Evolutionary conservation across 1,139 yeast genomes (phyloP), one percentile per base, ranked within the genome.

Genomic region (Debaryomyces udenii): DNA sequence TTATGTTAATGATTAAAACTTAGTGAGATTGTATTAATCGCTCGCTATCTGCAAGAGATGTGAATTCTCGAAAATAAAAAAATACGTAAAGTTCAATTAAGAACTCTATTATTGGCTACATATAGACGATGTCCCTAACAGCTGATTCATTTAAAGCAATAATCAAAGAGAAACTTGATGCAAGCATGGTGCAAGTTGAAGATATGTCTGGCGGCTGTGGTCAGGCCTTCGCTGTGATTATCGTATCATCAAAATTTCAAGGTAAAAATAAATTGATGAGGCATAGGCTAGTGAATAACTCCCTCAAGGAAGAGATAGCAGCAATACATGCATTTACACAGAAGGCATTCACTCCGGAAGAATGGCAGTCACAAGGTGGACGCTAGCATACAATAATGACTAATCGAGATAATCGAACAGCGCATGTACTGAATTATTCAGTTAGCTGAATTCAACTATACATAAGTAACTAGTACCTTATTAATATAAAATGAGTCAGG

Each of bases 271-370:
- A 87, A 61, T 71, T 93, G 43, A 80, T 83, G 71, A 79, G 99
- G 58, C 96, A 90, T 55, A 74, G 98, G 48, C 58, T 90, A 52
- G 96, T 94, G 37, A 93, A 94, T 62, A 72, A 64, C 30, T 82
- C 88, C 1, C 72, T 93, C 46, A 83, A 83, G 55, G 89, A 84
- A 13, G 96, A 91, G 59, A 88, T 93, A 33, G 84, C 88, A 1
- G 67, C 75, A 4, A 90, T 93, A 33, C 99, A 93, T 65, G 99
- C 99, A 0, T 94, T 93, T 61, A 89, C 97, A 1, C 97, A 93
- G 56, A 90, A 88, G 65, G 85, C 89, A 15, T 82, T 78, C 53
- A 85, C 94, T 0, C 76, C 78, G 2, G 83, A 76, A 22, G 95
- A 86, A 59, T 86, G 91, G 90, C 68, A 68, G 30, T 64, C 59